phyloP scores from a whole-genome alignment of 768 basidiomycete species.

The Nevesoporus exiguus region DNA sequence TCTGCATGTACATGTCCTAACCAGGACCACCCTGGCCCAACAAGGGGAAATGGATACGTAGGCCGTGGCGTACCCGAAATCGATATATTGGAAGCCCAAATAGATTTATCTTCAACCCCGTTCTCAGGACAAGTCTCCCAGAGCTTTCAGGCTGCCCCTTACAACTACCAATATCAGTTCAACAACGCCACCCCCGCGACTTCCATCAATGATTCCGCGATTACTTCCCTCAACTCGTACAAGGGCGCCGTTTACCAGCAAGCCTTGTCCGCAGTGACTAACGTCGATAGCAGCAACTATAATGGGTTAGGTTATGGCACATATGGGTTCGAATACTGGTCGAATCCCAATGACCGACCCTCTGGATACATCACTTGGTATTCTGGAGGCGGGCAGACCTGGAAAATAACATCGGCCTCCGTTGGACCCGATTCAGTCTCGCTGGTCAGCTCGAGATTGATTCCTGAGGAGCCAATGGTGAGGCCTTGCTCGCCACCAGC shows the following conservation, averaged over 20 bases:
- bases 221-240: slow-evolving; percentile 63
- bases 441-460: slow-evolving; percentile 61
- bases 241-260: slow-evolving; percentile 72
- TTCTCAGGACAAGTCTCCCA: slow-evolving; percentile 72
- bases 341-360: slow-evolving; percentile 58
- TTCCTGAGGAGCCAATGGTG: slow-evolving; percentile 93
- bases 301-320: slow-evolving; percentile 49
- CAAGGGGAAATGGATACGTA: slow-evolving; percentile 35
- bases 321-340: slow-evolving; percentile 82
- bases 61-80: slow-evolving; percentile 89
- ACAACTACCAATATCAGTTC: slow-evolving; percentile 65
- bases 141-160: slow-evolving; percentile 78
- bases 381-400: slow-evolving; percentile 59
- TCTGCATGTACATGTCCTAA: slow-evolving; percentile 87
- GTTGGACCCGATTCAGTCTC: slow-evolving; percentile 62
- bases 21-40: slow-evolving; percentile 86
- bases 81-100: slow-evolving; percentile 85
- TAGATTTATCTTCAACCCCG: slow-evolving; percentile 44
- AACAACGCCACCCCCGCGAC: slow-evolving; percentile 50
- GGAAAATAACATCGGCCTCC: slow-evolving; percentile 65
- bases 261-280: slow-evolving; percentile 63
- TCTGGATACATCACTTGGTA: slow-evolving; percentile 88
- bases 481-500: slow-evolving; percentile 23
- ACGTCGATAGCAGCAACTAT: slow-evolving; percentile 55
- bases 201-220: slow-evolving; percentile 46